Evolutionary conservation across 805 yeast genomes (phyloP), one percentile per base, ranked within the genome.

Genomic region (Sugiyamaella valdiviana): DNA sequence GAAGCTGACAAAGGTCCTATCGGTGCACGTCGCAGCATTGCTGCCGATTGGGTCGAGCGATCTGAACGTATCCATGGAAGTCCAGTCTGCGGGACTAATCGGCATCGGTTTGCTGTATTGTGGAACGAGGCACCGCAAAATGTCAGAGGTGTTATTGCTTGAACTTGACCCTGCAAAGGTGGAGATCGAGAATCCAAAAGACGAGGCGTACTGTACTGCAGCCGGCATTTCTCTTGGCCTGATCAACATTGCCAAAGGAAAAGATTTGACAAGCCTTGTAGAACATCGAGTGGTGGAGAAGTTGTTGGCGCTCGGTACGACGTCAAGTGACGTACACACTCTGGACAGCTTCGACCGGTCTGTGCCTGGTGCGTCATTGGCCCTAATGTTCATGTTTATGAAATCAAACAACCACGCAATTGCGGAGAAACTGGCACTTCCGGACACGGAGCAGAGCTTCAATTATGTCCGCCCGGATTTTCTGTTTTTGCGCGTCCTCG

Each of bases 41-140:
- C 70, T 95, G 22, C 99, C 99, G 0, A 79, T 78, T 10, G 97
- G 97, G 0, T 89, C 97, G 0, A 84, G 83, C 40, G 95, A 89
- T 63, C 72, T 93, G 58, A 87, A 91, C 63, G 95, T 95, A 6
- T 78, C 86, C 2, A 69, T 80, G 1, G 74, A 80, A 9, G 95
- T 91, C 6, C 98, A 93, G 63, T 80, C 95, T 0, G 96, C 97
- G 0, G 98, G 97, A 0, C 63, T 91, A 23, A 70, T 93, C 43
- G 96, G 98, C 0, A 79, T 93, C 48, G 99, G 99, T 0, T 69
- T 95, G 46, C 69, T 95, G 5, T 90, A 88, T 58, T 68, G 80
- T 45, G 85, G 78, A 45, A 78, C 88, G 4, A 89, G 82, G 53
- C 95, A 89, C 61, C 75, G 95, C 41, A 73, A 95, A 55, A 85